Percentiles rank a stretch among this genome's conserved stretches.
Evolutionary conservation across 78 protist species (phyloP).

Genomic region (Chrysochromulina parva): DNA sequence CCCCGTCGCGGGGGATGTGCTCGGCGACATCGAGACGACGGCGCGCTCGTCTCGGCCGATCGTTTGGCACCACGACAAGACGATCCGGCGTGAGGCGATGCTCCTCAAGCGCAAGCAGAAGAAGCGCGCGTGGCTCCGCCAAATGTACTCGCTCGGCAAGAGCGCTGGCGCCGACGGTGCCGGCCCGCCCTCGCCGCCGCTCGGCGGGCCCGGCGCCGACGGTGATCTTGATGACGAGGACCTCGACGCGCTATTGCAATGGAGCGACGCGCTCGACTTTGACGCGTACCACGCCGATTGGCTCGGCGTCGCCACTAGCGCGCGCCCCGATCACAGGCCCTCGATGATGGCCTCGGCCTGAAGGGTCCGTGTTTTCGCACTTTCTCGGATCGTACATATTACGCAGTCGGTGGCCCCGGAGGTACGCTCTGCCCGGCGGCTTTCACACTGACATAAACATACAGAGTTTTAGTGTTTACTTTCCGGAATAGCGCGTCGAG

Average conservation of each 20-base stretch:
- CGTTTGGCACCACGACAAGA: background rate
- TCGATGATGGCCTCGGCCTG: too few species aligned
- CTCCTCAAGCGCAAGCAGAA: background rate
- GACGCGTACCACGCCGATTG: background rate
- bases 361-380: too few species aligned
- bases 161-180: background rate
- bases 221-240: background rate
- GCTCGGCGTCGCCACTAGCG: background rate
- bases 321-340: background rate
- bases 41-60: background rate
- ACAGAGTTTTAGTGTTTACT: too few species aligned
- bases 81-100: background rate
- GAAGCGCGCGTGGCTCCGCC: background rate
- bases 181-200: background rate
- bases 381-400: too few species aligned
- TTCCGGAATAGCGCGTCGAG: too few species aligned
- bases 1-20: background rate
- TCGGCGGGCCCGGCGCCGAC: background rate
- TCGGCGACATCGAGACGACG: background rate
- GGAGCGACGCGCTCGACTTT: constrained; percentile 2
- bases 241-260: background rate
- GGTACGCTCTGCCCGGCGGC: too few species aligned
- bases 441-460: too few species aligned
- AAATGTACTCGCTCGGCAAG: background rate
- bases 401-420: too few species aligned